Percentiles rank a stretch among this genome's conserved stretches.
Evolutionary conservation across 768 basidiomycete genomes (phyloP).

Genomic region (Amanita molliuscula): DNA sequence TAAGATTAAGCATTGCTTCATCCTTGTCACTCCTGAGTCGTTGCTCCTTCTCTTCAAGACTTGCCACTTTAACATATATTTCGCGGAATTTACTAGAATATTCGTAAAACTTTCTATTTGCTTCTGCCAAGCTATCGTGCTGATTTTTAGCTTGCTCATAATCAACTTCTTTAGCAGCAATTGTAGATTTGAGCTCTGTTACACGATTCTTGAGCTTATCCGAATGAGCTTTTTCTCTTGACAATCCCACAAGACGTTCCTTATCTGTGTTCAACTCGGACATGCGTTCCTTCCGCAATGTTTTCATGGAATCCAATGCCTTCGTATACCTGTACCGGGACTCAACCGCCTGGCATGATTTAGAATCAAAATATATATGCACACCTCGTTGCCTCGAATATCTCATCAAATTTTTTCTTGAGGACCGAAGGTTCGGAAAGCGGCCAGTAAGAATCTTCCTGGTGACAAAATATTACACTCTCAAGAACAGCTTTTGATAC

Average conservation of each 20-base stretch:
- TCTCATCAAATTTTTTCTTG: constrained; percentile 99
- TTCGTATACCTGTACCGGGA: constrained; percentile 73
- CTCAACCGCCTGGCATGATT: neutral
- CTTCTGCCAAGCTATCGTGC: constrained; percentile 53
- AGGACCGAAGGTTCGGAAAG: constrained; percentile 80
- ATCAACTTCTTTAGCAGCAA: constrained; percentile 63
- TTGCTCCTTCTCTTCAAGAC: constrained; percentile 49
- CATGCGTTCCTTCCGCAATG: constrained; percentile 80
- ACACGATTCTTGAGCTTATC: constrained; percentile 72
- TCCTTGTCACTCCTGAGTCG: constrained; percentile 51
- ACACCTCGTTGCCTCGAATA: constrained; percentile 95
- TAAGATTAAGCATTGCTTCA: constrained; percentile 51
- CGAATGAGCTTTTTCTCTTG: constrained; percentile 75
- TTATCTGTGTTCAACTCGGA: constrained; percentile 91
- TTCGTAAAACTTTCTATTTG: constrained; percentile 77
- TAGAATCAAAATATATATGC: constrained; percentile 10
- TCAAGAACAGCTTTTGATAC: constrained; percentile 98
- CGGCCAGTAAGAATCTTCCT: constrained; percentile 99
- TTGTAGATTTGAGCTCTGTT: constrained; percentile 44
- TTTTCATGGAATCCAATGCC: constrained; percentile 87
- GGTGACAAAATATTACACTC: constrained; percentile 99
- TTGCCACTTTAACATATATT: constrained; percentile 62
- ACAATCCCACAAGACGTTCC: constrained; percentile 69
- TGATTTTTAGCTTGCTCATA: constrained; percentile 60
- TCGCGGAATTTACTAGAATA: constrained; percentile 80